Percentiles rank a stretch among this genome's conserved stretches.
Evolutionary conservation across 2,329 filamentous ascomycete species (phyloP).

Genomic region (Truncatella angustata): DNA sequence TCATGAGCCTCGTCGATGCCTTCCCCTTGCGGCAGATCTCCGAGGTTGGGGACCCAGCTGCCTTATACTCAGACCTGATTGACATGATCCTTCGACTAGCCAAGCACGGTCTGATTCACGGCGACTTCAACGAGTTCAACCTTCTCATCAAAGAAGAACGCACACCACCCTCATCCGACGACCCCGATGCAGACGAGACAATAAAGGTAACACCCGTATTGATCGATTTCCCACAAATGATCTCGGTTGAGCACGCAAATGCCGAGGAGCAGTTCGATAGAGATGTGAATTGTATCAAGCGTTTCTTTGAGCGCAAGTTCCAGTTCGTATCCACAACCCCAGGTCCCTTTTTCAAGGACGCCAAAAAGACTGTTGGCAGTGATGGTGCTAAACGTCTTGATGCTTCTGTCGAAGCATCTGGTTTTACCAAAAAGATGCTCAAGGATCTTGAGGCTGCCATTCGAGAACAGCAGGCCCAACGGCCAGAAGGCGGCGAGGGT

Average conservation of each 20-base stretch:
- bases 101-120: constrained; percentile 86
- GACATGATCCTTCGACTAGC: constrained; percentile 81
- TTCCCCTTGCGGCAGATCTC: constrained; percentile 89
- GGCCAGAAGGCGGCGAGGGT: constrained; percentile 36
- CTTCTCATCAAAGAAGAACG: constrained; percentile 81
- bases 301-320: constrained; percentile 87
- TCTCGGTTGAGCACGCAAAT: constrained; percentile 90
- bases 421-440: constrained; percentile 95
- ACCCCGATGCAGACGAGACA: constrained; percentile 19
- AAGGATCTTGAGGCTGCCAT: constrained; percentile 93
- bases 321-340: constrained; percentile 79
- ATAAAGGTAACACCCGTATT: constrained; percentile 72
- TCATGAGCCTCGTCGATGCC: constrained; percentile 92
- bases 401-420: constrained; percentile 84
- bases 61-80: constrained; percentile 90
- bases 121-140: constrained; percentile 99
- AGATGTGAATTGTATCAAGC: constrained; percentile 92
- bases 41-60: constrained; percentile 75
- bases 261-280: constrained; percentile 97
- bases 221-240: constrained; percentile 98
- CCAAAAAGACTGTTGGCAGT: constrained; percentile 69
- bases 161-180: constrained; percentile 2
- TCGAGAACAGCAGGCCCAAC: constrained; percentile 64
- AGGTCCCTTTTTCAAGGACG: constrained; percentile 83
- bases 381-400: constrained; percentile 72